Base-by-base conservation (phyloP, 768 basidiomycete genomes). In the Gyrodon lividus region DNA sequence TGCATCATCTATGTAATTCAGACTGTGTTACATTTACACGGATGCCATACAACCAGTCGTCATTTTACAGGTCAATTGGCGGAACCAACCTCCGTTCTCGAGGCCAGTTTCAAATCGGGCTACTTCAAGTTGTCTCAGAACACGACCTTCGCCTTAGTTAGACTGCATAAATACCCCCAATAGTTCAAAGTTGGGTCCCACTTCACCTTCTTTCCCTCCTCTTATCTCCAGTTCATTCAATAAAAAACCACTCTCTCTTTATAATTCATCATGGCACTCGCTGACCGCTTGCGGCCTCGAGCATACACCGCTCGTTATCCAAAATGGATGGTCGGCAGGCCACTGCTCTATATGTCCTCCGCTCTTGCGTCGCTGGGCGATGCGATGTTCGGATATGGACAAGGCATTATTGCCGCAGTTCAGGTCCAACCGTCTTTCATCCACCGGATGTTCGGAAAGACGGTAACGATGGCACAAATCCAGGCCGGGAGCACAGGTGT, bases 311-410 rank as follows among this genome's bases (percentile, higher is more conserved):
- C 70, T 57, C 74, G 77, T 55, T 81, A 79, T 67, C 78, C 78
- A 51, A 66, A 71, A 70, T 77, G 77, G 76, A 72, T 79, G 73
- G 72, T 77, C 23, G 79, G 79, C 17, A 68, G 67, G 41, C 74
- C 74, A 24, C 67, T 81, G 22, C 70, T 81, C 7, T 75, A 78
- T 61, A 73, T 72, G 41, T 79, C 79, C 30, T 77, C 77, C 49
- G 79, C 78, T 0, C 69, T 78, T 34, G 77, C 78, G n/a, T 77
- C 77, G 54, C 72, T 81, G 56, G 79, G 79, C 44, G 79, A 81
- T 57, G 79, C 77, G 6, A 77, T 80, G 72, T 80, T 81, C 55
- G 79, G 79, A 5, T 81, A 80, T 50, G 74, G 76, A 38, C 79
- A 80, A 56, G 79, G 79, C 3, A 75, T 75, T 54, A 79, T 79